Evolutionary conservation across 768 basidiomycete species (phyloP).

Genomic region (Vararia minispora): DNA sequence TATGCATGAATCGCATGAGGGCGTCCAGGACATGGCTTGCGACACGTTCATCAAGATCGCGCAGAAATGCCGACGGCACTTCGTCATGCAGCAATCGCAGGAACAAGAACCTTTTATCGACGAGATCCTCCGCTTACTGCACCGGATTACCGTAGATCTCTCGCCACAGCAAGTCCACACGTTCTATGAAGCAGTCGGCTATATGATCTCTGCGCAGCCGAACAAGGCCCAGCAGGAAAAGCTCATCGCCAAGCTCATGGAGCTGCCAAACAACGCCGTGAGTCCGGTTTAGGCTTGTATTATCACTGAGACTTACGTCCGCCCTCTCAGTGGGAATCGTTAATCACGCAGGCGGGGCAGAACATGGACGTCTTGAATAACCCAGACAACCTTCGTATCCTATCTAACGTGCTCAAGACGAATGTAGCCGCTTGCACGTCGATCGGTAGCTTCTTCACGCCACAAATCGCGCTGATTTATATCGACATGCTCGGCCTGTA

Average conservation of each 20-base stretch:
- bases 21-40: slow-evolving; percentile 99
- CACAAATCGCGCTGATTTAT: slow-evolving; percentile 94
- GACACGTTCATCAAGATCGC: slow-evolving; percentile 99
- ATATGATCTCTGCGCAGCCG: slow-evolving; percentile 99
- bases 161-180: slow-evolving; percentile 96
- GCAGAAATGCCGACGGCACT: slow-evolving; percentile 95
- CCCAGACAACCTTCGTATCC: slow-evolving; percentile 90
- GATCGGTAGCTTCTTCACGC: slow-evolving; percentile 93
- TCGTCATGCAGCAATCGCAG: slow-evolving; percentile 96
- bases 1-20: slow-evolving; percentile 99
- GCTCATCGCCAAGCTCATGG: slow-evolving; percentile 91
- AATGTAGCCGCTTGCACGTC: slow-evolving; percentile 97
- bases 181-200: slow-evolving; percentile 97
- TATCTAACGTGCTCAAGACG: slow-evolving; percentile 95
- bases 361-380: slow-evolving; percentile 88
- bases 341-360: slow-evolving; percentile 92
- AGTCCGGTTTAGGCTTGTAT: neutral
- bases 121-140: slow-evolving; percentile 85
- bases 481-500: slow-evolving; percentile 97
- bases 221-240: slow-evolving; percentile 97
- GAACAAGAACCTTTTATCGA: slow-evolving; percentile 97
- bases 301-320: neutral
- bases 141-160: slow-evolving; percentile 90
- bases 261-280: slow-evolving; percentile 90
- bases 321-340: slow-evolving; percentile 76